A percentile compares a stretch with the other conserved stretches of the same genome.
Evolutionary conservation across 2,329 filamentous ascomycete genomes (phyloP).

Genomic region (Phyllosticta capitalensis): DNA sequence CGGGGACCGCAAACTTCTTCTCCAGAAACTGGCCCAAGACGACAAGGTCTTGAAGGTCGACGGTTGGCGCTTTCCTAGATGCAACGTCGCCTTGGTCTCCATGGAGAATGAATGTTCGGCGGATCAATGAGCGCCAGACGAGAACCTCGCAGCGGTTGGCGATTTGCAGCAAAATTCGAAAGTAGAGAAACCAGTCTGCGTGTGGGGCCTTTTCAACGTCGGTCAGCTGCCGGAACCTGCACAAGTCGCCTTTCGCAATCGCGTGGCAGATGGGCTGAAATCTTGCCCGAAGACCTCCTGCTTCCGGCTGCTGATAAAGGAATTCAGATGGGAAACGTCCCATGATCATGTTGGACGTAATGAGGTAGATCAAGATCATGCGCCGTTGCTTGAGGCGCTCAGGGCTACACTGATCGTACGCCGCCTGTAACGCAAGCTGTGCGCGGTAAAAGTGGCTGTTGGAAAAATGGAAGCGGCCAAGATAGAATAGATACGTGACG

Average conservation of each 20-base stretch:
- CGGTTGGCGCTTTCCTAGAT: constrained; percentile 58
- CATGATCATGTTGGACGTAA: constrained; percentile 72
- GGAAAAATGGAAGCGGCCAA: constrained; percentile 81
- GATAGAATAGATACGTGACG: constrained; percentile 89
- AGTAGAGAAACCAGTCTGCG: constrained; percentile 60
- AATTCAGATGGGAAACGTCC: constrained; percentile 66
- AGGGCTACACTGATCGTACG: constrained; percentile 63
- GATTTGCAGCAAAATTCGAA: constrained; percentile 66
- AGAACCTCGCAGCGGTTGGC: constrained; percentile 69
- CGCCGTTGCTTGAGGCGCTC: constrained; percentile 56
- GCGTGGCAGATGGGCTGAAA: constrained; percentile 67
- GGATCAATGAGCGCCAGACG: constrained; percentile 73
- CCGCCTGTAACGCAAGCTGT: constrained; percentile 62
- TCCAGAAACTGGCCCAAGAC: constrained; percentile 57
- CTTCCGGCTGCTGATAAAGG: constrained; percentile 63
- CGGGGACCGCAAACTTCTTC: constrained; percentile 32
- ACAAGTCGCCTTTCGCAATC: constrained; percentile 64
- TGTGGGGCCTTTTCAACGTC: constrained; percentile 3
- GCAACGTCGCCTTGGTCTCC: constrained; percentile 57
- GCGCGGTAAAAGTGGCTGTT: constrained; percentile 76
- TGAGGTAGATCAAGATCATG: constrained; percentile 73
- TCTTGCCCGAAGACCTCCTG: constrained; percentile 50
- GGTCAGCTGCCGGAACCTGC: constrained; percentile 61
- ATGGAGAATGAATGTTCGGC: constrained; percentile 67
- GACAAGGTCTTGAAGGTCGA: constrained; percentile 59